Base-by-base conservation (phyloP, 2,329 filamentous ascomycete genomes). In the Kalmusia sp. region DNA sequence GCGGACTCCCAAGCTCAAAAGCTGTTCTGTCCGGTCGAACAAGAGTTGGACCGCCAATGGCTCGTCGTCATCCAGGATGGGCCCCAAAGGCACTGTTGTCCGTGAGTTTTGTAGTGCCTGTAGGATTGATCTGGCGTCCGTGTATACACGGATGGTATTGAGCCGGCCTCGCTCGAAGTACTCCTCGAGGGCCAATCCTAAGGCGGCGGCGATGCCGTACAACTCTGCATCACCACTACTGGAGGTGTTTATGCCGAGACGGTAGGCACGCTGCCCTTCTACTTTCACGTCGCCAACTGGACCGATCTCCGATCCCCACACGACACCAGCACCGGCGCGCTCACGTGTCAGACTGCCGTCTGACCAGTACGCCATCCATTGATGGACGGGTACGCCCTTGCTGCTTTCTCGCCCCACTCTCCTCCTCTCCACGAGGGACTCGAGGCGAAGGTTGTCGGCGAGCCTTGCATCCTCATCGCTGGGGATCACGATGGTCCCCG, bases 131-230 rank as follows among this genome's bases (percentile, higher is more conserved):
- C 8, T 24, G 0, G 51, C 15, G 4, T 59, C 56, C 0, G 58
- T 38, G 38, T 47, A 61, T 14, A 61, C 33, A 3, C 56, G 39
- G 1, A 59, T 47, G 3, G 49, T 25, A 14, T 33, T 12, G 1
- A 52, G 9, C 12, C 19, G 8, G 19, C 5, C 22, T 4, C 40
- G 38, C 3, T n/a, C 9, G 9, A 45, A 6, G 1, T 49, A 19
- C 0, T 3, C 12, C 1, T 25, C 40, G 31, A 41, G 51, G 17
- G 56, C 56, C 9, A 14, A 28, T 1, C 37, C 33, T 14, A 59
- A 24, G 0, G 55, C 57, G 15, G 52, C 57, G 4, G 41, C 54
- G 12, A 62, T 52, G 4, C 40, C 57, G 21, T 39, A 56, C 1
- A 59, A 4, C 17, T 62, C 54, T 2, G 50, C 45, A n/a, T 62